A percentile compares a stretch with the other conserved stretches of the same genome.
Evolutionary conservation across 768 basidiomycete genomes (phyloP).

Genomic region (Mycena rebaudengoi): DNA sequence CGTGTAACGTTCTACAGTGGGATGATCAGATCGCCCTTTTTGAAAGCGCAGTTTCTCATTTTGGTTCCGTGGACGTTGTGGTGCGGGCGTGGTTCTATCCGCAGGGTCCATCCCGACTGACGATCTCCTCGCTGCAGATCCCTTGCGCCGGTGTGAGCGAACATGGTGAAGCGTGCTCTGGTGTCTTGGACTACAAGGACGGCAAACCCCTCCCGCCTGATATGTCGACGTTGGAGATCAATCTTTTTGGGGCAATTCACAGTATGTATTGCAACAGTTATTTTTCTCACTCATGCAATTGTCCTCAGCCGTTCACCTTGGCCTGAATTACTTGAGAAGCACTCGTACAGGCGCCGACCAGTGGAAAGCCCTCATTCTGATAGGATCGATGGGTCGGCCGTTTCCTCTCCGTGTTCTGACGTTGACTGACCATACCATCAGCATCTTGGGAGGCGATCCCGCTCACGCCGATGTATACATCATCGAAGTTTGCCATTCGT

Average conservation of each 20-base stretch:
- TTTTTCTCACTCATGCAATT: not conserved
- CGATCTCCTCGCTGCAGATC: too few relatives aligned
- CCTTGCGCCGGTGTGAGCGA: slow-evolving; percentile 61
- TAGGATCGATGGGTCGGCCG: slow-evolving; percentile 61
- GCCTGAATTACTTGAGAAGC: slow-evolving; percentile 56
- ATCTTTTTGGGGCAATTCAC: slow-evolving; percentile 56
- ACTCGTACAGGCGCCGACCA: slow-evolving; percentile 42
- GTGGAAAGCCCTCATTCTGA: slow-evolving; percentile 60
- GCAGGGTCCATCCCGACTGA: too few relatives aligned
- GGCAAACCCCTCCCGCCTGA: slow-evolving; percentile 56
- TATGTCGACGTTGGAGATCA: slow-evolving; percentile 56
- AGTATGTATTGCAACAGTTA: slow-evolving; percentile 38
- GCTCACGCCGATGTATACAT: slow-evolving; percentile 53
- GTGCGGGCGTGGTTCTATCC: too few relatives aligned
- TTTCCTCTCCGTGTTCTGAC: not conserved
- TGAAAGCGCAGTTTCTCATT: slow-evolving; percentile 54
- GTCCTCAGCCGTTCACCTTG: slow-evolving; percentile 56
- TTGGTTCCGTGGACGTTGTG: slow-evolving; percentile 62
- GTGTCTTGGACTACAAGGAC: slow-evolving; percentile 38
- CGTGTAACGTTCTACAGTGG: slow-evolving; percentile 62
- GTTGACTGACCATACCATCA: slow-evolving; percentile 26
- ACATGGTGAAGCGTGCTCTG: slow-evolving; percentile 34
- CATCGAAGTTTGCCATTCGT: slow-evolving; percentile 63
- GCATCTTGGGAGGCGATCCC: slow-evolving; percentile 62
- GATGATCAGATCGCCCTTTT: slow-evolving; percentile 63